phyloP scores from a whole-genome alignment of 2,329 filamentous ascomycete species.

The Alternaria sp. region DNA sequence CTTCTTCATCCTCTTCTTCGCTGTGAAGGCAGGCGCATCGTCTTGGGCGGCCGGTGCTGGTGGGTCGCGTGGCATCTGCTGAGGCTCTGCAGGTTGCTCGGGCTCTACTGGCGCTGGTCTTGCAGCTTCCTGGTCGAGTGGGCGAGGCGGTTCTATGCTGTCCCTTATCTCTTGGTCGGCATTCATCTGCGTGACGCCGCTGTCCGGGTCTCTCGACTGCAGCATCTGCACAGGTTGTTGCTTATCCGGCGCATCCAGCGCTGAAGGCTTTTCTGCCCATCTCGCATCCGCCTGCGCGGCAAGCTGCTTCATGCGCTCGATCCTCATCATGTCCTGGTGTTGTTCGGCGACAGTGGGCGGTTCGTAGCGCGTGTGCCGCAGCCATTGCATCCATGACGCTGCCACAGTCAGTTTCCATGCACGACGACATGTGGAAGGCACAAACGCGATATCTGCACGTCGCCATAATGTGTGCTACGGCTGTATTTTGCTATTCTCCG shows the following conservation, averaged over 20 bases:
- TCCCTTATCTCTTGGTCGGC: constrained; percentile 44
- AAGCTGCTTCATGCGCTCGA: constrained; percentile 66
- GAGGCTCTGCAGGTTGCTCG: not conserved
- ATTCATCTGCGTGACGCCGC: constrained; percentile 47
- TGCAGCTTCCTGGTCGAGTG: constrained; percentile 7
- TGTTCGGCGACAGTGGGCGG: constrained; percentile 68
- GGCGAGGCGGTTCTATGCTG: constrained; percentile 18
- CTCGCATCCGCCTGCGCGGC: constrained; percentile 67
- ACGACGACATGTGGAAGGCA: not conserved
- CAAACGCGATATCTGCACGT: constrained; percentile 67
- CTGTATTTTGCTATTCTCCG: constrained; percentile 67
- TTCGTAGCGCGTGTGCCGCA: constrained; percentile 66
- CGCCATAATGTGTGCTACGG: constrained; percentile 62
- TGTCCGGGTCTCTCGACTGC: constrained; percentile 53
- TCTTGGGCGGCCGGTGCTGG: constrained; percentile 21
- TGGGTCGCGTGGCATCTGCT: constrained; percentile 29
- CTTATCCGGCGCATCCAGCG: constrained; percentile 63
- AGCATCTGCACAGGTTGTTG: constrained; percentile 59
- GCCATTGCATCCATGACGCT: constrained; percentile 75
- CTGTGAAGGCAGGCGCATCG: constrained; percentile 29
- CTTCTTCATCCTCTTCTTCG: constrained; percentile 32
- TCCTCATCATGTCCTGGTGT: constrained; percentile 63
- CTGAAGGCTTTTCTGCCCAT: constrained; percentile 67
- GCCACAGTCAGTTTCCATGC: constrained; percentile 12
- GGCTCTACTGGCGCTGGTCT: constrained; percentile 12